Percentiles rank a stretch among this genome's conserved stretches.
These are phyloP conservation scores for Heliocybe sulcata DNA, from an alignment of 1,284 basidiomycete species.

Conservation along the genomic window DNA sequence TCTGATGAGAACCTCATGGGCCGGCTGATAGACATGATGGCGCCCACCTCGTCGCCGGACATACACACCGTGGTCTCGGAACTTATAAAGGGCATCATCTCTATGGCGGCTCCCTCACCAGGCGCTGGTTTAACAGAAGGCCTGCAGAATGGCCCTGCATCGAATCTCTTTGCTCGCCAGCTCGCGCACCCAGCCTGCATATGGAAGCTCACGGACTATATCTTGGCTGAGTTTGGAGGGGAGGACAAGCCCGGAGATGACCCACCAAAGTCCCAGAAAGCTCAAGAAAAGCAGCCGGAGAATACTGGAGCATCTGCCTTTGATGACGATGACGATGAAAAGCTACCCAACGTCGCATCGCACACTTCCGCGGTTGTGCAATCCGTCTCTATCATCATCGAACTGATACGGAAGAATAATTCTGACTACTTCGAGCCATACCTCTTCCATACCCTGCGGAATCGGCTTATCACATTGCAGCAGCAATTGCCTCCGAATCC, in stretches of 20 bases:
- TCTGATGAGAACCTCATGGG: slow-evolving; percentile 82
- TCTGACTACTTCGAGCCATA: slow-evolving; percentile 99
- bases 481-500: slow-evolving; percentile 49
- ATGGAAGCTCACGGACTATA: slow-evolving; percentile 70
- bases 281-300: neutral
- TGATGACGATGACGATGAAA: slow-evolving; percentile 11
- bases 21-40: slow-evolving; percentile 77
- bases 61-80: slow-evolving; percentile 89
- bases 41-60: slow-evolving; percentile 71
- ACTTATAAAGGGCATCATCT: slow-evolving; percentile 91
- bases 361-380: slow-evolving; percentile 86
- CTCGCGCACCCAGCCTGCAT: slow-evolving; percentile 78
- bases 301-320: neutral
- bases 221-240: slow-evolving; percentile 61
- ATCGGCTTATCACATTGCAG: slow-evolving; percentile 83
- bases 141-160: slow-evolving; percentile 62
- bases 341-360: slow-evolving; percentile 63
- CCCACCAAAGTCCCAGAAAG: no score
- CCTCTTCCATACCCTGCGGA: slow-evolving; percentile 92
- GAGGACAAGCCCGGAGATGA: neutral
- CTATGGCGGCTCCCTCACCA: slow-evolving; percentile 88
- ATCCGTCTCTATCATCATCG: slow-evolving; percentile 87
- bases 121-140: slow-evolving; percentile 62
- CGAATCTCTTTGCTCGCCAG: slow-evolving; percentile 87
- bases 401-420: slow-evolving; percentile 98